Conservation (phyloP, 2,329 filamentous ascomycete species). For the Pseudogymnoascus sp. region DNA sequence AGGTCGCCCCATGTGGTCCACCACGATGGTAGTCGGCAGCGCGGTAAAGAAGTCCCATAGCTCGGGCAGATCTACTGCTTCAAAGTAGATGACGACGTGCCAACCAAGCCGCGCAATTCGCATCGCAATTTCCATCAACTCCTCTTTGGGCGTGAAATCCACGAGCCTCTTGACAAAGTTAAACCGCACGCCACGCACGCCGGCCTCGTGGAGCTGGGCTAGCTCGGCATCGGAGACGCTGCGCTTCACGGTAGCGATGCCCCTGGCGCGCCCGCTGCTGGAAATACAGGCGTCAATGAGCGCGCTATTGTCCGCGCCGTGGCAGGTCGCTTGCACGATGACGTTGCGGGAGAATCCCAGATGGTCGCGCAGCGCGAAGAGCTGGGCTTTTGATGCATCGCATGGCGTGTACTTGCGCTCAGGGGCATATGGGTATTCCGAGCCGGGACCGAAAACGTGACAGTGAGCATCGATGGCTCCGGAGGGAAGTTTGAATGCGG, state of each 20-base stretch:
- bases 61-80: constrained; percentile 15
- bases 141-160: constrained; percentile 16
- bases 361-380: not conserved
- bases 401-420: not conserved
- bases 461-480: not conserved
- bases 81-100: constrained; percentile 21
- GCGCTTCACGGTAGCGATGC: not conserved
- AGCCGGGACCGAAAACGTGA: not conserved
- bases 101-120: constrained; percentile 27
- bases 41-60: constrained; percentile 19
- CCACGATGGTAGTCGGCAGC: constrained; percentile 24
- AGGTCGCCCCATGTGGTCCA: constrained; percentile 31
- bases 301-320: not conserved
- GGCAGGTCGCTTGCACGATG: not conserved
- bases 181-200: constrained; percentile 29
- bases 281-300: not conserved
- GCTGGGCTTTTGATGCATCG: not conserved
- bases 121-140: constrained; percentile 30
- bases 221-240: constrained; percentile 17
- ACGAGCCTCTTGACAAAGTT: constrained; percentile 27
- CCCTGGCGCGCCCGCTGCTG: not conserved
- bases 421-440: not conserved
- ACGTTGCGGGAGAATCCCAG: not conserved
- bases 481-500: not conserved
- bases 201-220: constrained; percentile 21